These are phyloP conservation scores for Corrigiola litoralis DNA, from an alignment of 179 eudicot genomes.

Conservation along the genomic window DNA sequence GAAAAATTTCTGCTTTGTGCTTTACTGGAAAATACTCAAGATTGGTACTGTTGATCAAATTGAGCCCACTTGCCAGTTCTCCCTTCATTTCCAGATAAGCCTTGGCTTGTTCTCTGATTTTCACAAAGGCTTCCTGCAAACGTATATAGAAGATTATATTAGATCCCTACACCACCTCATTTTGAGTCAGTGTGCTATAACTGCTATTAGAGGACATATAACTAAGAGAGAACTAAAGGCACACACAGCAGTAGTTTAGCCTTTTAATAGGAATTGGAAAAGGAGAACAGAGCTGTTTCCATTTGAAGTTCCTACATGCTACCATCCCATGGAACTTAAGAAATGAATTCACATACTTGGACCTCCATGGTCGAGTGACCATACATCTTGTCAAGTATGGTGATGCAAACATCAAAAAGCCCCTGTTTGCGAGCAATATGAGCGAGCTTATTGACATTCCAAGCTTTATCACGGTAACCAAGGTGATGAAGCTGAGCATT, in stretches of 20 bases:
- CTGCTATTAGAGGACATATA: not conserved
- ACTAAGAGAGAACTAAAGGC: not conserved
- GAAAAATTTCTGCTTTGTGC: constrained; percentile 93
- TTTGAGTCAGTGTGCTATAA: not conserved
- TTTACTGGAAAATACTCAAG: constrained; percentile 93
- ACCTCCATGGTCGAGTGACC: constrained; percentile 99
- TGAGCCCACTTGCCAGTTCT: constrained; percentile 82
- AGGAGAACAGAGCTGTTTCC: too few relatives aligned
- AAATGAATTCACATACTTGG: constrained; percentile 52
- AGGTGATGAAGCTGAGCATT: constrained; percentile 94
- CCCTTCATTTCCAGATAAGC: constrained; percentile 96
- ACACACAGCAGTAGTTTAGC: too few relatives aligned
- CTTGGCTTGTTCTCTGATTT: constrained; percentile 97
- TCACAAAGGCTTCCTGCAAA: constrained; percentile 91
- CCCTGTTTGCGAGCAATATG: constrained; percentile 94
- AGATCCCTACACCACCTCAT: not conserved
- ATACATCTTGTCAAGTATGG: constrained; percentile 94
- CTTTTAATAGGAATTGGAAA: too few relatives aligned
- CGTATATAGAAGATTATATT: constrained; percentile 2
- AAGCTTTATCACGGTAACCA: constrained; percentile 98
- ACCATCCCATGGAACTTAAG: not conserved
- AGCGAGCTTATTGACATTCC: constrained; percentile 98
- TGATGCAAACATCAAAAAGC: constrained; percentile 85
- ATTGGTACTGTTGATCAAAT: constrained; percentile 86
- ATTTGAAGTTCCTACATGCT: not conserved